A percentile compares a stretch with the other conserved stretches of the same genome.
Evolutionary conservation across 208 protist genomes (phyloP).

Genomic region (Acanthamoeba triangularis): DNA sequence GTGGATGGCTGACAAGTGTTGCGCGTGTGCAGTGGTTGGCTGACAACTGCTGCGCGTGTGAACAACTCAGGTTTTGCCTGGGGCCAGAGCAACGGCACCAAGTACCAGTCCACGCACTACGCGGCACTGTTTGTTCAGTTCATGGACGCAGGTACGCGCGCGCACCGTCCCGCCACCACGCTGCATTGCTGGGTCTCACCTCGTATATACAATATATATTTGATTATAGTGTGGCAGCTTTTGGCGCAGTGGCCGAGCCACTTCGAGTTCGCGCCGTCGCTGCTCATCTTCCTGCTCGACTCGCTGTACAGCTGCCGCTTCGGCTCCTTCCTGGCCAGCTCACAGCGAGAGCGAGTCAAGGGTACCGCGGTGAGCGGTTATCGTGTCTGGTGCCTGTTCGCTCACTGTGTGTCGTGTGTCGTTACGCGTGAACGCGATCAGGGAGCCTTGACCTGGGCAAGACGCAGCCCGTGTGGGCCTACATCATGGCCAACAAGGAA

Average conservation of each 20-base stretch:
- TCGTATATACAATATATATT: no score
- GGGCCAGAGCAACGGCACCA: neutral
- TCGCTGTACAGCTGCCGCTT: slow-evolving; percentile 46
- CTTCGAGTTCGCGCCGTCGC: slow-evolving; percentile 4
- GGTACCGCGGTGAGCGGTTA: neutral
- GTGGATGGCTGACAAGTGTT: no score
- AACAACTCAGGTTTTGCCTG: neutral
- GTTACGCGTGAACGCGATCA: neutral
- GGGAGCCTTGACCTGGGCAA: neutral
- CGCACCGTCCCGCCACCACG: neutral
- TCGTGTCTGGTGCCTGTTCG: no score
- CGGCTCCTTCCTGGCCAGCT: slow-evolving; percentile 25
- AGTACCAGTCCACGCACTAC: neutral
- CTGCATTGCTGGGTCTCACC: neutral
- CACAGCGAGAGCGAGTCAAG: neutral
- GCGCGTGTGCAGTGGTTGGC: neutral
- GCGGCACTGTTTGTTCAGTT: neutral
- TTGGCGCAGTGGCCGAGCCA: neutral
- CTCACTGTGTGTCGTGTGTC: neutral
- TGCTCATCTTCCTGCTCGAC: slow-evolving; percentile 38
- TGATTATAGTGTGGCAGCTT: slow-evolving; percentile 63
- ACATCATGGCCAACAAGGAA: neutral
- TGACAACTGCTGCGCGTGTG: neutral
- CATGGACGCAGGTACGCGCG: neutral
- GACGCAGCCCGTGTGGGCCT: neutral